These are phyloP conservation scores for Oenanthe javanica DNA, from an alignment of 140 eudicot species.

Conservation along the genomic window DNA sequence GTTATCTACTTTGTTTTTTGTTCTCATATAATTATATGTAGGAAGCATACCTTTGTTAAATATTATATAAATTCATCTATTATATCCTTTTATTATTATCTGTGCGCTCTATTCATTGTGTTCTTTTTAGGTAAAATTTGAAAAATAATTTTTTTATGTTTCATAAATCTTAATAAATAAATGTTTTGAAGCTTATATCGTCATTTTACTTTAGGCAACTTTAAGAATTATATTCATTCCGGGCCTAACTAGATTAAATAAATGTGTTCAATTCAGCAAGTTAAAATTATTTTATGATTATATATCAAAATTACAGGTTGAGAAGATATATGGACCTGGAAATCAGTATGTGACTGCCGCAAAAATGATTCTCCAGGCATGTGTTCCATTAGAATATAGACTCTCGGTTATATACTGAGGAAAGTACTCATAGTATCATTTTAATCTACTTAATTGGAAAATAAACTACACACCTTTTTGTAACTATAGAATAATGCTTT, in stretches of 20 bases:
- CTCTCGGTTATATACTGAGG: neutral
- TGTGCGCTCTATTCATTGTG: neutral
- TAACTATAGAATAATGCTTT: neutral
- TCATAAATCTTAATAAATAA: too few species aligned
- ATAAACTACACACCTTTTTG: neutral
- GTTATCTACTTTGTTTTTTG: neutral
- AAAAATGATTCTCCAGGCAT: slow-evolving; percentile 96
- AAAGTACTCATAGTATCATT: neutral
- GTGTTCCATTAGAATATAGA: neutral
- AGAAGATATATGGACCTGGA: slow-evolving; percentile 98
- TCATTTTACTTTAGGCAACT: too few species aligned
- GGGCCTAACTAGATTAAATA: neutral
- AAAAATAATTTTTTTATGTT: neutral
- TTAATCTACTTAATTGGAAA: neutral
- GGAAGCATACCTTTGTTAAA: neutral
- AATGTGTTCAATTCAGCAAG: neutral
- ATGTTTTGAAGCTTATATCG: too few species aligned
- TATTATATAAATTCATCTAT: neutral
- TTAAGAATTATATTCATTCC: too few species aligned
- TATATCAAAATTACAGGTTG: too few species aligned
- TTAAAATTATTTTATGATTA: too few species aligned
- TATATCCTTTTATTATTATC: neutral
- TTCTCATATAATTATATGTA: neutral
- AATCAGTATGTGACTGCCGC: slow-evolving; percentile 99
- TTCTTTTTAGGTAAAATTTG: neutral